Evolutionary conservation across 2,329 filamentous ascomycete species (phyloP), one percentile per base, ranked within the genome.

Genomic region (Mycosphaerella sp.): DNA sequence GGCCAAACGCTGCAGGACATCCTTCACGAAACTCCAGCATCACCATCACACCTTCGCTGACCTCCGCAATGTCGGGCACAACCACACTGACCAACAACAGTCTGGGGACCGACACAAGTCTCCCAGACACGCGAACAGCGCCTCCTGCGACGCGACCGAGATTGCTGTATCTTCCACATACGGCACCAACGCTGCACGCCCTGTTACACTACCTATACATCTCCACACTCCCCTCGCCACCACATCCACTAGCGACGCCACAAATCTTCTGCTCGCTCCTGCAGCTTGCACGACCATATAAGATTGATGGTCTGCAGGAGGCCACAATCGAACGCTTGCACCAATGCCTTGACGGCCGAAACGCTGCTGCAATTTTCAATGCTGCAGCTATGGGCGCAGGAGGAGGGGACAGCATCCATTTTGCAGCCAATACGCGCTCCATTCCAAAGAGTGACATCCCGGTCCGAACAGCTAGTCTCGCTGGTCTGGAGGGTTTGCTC

Each of bases 351-450:
- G 93, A 98, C 67, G 93, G 88, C 42, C 81, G 91, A 41, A 98
- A 97, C 60, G 91, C 93, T 0, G 93, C 93, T 0, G 93, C 93
- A 5, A 90, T 98, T 0, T 98, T 98, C 75, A 98, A 98, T 59
- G 93, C 93, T 0, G 93, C 91, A 0, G 93, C 93, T 47, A 97
- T 97, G 93, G 93, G 90, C 0, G 93, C 93, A 1, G 93, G 93
- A 9, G 90, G 93, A 21, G 93, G 93, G 0, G 82, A 89, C 42
- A 87, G 87, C 42, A 87, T 91, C 25, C 84, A 86, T 47, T 87
- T 81, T 62, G 63, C 72, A 77, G 34, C 59, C 2, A 55, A 51
- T 18, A 37, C 41, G 36, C 48, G 54, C 17, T 55, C 75, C 73
- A 59, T 57, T 6, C 53, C 59, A 4, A 59, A 63, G 18, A 62